Evolutionary conservation across 805 yeast species (phyloP).

Genomic region (Pichia manshurica): DNA sequence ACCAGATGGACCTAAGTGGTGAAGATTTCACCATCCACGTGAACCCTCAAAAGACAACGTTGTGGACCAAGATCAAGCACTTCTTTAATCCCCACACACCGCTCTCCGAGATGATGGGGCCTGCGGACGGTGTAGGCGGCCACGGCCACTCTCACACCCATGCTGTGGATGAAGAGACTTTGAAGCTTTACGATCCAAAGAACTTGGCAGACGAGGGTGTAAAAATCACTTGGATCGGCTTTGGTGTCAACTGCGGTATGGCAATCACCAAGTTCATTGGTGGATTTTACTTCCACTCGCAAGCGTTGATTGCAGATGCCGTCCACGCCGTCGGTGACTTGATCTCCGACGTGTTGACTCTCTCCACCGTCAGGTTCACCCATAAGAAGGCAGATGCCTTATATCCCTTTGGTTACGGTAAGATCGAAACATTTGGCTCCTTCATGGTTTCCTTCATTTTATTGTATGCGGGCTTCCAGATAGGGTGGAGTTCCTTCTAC

Average conservation of each 20-base stretch:
- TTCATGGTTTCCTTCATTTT: slow-evolving; percentile 79
- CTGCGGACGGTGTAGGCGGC: slow-evolving; percentile 13
- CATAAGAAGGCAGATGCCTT: slow-evolving; percentile 47
- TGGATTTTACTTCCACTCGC: slow-evolving; percentile 90
- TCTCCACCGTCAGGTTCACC: slow-evolving; percentile 81
- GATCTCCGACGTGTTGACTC: slow-evolving; percentile 81
- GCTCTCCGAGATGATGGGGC: slow-evolving; percentile 23
- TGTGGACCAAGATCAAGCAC: slow-evolving; percentile 27
- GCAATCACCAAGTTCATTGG: slow-evolving; percentile 84
- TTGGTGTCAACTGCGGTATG: slow-evolving; percentile 76
- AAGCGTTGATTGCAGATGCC: slow-evolving; percentile 90
- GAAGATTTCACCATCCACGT: slow-evolving; percentile 24
- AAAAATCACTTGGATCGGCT: slow-evolving; percentile 87
- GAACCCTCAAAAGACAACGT: slow-evolving; percentile 20
- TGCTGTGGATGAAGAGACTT: slow-evolving; percentile 36
- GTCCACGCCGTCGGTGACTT: slow-evolving; percentile 89
- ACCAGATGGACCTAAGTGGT: slow-evolving; percentile 24
- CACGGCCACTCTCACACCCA: slow-evolving; percentile 35
- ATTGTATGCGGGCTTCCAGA: slow-evolving; percentile 81
- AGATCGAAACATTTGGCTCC: slow-evolving; percentile 88
- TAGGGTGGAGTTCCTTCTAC: slow-evolving; percentile 79
- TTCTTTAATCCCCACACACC: slow-evolving; percentile 34
- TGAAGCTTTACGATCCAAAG: slow-evolving; percentile 39
- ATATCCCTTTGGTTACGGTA: slow-evolving; percentile 83
- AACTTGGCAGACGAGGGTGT: slow-evolving; percentile 74